phyloP scores from a whole-genome alignment of 2,329 filamentous ascomycete genomes.

The Magnaporthiopsis rhizophila region DNA sequence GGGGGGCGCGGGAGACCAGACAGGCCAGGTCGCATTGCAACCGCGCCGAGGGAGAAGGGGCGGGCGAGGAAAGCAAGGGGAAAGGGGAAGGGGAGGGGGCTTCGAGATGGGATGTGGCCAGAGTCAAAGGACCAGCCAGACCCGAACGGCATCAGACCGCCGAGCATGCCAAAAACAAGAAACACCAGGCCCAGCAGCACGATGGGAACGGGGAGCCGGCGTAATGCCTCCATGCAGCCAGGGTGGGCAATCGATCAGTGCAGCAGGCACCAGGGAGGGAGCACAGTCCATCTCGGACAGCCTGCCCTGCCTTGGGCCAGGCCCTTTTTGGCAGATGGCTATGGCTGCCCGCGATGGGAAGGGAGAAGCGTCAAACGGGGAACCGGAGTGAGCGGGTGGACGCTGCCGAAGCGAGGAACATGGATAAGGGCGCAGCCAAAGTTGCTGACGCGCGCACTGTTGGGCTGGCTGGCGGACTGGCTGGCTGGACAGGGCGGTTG shows the following conservation, averaged over 20 bases:
- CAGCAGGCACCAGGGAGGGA: not conserved
- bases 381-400: too few species aligned
- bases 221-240: not conserved
- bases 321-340: not conserved
- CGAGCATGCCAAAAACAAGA: not conserved
- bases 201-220: not conserved
- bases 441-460: not conserved
- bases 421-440: not conserved
- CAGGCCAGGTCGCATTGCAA: constrained; percentile 15
- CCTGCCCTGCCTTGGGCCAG: not conserved
- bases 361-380: not conserved
- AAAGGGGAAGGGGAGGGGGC: constrained; percentile 6
- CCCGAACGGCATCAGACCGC: not conserved
- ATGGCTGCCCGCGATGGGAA: not conserved
- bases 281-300: not conserved
- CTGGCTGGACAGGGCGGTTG: too few species aligned
- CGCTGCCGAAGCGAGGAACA: too few species aligned
- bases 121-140: not conserved
- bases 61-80: constrained; percentile 13
- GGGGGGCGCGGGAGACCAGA: constrained; percentile 1
- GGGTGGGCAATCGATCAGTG: not conserved
- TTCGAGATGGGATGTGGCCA: constrained; percentile 10
- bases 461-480: not conserved
- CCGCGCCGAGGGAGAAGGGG: constrained; percentile 11
- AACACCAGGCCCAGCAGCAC: constrained; percentile 33